Evolutionary conservation across 257 asterid species (phyloP).

Genomic region (Ocimum tenuiflorum): DNA sequence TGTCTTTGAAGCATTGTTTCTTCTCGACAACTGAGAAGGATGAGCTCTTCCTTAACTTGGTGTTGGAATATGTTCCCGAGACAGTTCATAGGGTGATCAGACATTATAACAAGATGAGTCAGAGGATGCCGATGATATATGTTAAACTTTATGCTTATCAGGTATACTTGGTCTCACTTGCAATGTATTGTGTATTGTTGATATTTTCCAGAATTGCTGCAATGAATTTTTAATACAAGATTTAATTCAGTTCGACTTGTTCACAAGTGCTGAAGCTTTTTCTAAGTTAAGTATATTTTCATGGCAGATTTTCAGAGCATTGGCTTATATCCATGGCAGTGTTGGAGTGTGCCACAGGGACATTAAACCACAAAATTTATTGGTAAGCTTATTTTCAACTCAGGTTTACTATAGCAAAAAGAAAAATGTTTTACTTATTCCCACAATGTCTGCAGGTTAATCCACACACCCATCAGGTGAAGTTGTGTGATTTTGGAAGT

Average conservation of each 20-base stretch:
- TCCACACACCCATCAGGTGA: slow-evolving; percentile 88
- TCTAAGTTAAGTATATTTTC: not conserved
- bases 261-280: not conserved
- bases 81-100: slow-evolving; percentile 74
- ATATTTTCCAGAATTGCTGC: not conserved
- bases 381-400: slow-evolving; percentile 36
- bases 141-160: slow-evolving; percentile 77
- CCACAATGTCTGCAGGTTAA: slow-evolving; percentile 49
- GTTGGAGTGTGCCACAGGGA: slow-evolving; percentile 92
- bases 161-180: slow-evolving; percentile 24
- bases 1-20: slow-evolving; percentile 67
- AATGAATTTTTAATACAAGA: not conserved
- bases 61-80: slow-evolving; percentile 81
- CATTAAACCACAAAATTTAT: slow-evolving; percentile 73
- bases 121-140: slow-evolving; percentile 74
- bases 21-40: slow-evolving; percentile 73
- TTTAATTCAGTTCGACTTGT: not conserved
- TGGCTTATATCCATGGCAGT: slow-evolving; percentile 67
- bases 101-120: slow-evolving; percentile 75
- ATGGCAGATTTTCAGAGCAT: slow-evolving; percentile 59
- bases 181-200: not conserved
- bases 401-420: not conserved
- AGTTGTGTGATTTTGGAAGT: slow-evolving; percentile 92
- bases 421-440: not conserved
- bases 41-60: slow-evolving; percentile 76